Conservation (phyloP, 2,329 filamentous ascomycete genomes). For the Colletotrichum sansevieriae region DNA sequence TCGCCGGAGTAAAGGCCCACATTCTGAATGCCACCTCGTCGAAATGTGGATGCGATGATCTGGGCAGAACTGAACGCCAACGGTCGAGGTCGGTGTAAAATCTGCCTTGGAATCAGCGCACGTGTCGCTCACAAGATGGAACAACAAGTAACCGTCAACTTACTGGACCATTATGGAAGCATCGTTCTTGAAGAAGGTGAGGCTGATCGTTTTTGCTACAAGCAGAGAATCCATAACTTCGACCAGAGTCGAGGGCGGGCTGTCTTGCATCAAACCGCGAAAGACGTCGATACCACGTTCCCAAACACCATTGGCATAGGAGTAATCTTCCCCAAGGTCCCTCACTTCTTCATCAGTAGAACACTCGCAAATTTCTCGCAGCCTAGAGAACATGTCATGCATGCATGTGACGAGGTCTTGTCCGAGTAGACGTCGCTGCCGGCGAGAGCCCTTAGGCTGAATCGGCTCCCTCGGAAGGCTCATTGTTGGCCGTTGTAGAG, state of each 20-base stretch:
- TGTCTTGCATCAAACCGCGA: conserved; percentile 41
- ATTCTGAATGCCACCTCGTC: conserved; percentile 44
- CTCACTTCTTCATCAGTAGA: not conserved
- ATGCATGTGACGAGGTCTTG: conserved; percentile 34
- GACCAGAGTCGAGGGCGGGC: conserved; percentile 31
- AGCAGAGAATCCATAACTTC: conserved; percentile 41
- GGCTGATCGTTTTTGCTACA: conserved; percentile 37
- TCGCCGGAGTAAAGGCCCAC: conserved; percentile 42
- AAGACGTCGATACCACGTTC: conserved; percentile 36
- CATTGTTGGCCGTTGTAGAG: not conserved
- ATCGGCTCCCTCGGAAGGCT: conserved; percentile 8
- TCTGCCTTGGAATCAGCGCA: conserved; percentile 31
- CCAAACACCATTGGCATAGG: conserved; percentile 31
- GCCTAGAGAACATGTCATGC: conserved; percentile 27
- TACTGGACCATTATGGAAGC: conserved; percentile 35
- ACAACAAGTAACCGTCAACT: conserved; percentile 4
- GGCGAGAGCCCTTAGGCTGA: conserved; percentile 14
- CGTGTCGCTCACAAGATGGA: not conserved
- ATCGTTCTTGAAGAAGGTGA: conserved; percentile 27
- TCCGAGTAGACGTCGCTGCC: conserved; percentile 31
- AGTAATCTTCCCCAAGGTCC: conserved; percentile 12
- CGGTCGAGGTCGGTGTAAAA: conserved; percentile 46
- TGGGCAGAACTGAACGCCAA: conserved; percentile 45
- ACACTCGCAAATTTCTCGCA: conserved; percentile 24
- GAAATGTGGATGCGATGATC: conserved; percentile 43